Conservation (phyloP, 768 basidiomycete species). For the Boletus insuetus region DNA sequence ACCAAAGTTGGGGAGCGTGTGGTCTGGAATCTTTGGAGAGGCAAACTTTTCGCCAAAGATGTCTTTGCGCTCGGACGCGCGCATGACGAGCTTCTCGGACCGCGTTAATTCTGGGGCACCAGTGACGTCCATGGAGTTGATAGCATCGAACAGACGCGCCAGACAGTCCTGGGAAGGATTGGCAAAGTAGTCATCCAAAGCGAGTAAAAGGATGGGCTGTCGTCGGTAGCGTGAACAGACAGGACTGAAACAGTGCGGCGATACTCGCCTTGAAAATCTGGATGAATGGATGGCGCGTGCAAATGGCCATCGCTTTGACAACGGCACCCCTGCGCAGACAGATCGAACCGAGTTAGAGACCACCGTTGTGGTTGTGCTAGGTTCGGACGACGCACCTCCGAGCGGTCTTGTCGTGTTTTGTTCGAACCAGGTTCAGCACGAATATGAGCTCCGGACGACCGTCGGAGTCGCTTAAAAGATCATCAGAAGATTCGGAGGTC, state of each 20-base stretch:
- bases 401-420: conserved; percentile 83
- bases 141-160: conserved; percentile 84
- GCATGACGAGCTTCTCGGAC: conserved; percentile 85
- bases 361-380: neutral
- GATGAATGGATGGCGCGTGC: conserved; percentile 89
- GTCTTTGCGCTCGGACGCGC: conserved; percentile 87
- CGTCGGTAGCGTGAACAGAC: conserved; percentile 5
- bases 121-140: conserved; percentile 89
- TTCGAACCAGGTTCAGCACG: conserved; percentile 87
- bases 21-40: conserved; percentile 20
- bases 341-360: conserved; percentile 11
- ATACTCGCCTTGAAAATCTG: conserved; percentile 86
- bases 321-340: conserved; percentile 70
- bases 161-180: conserved; percentile 90
- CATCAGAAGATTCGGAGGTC: conserved; percentile 38
- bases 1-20: neutral
- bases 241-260: neutral
- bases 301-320: conserved; percentile 93
- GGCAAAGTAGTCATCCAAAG: conserved; percentile 91
- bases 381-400: conserved; percentile 52
- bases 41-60: conserved; percentile 85
- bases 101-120: conserved; percentile 74
- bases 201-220: conserved; percentile 89
- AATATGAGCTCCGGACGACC: conserved; percentile 62
- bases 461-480: conserved; percentile 24